Evolutionary conservation across 1,284 basidiomycete genomes (phyloP), one percentile per base, ranked within the genome.

Genomic region (Bondarzewia mesenterica): DNA sequence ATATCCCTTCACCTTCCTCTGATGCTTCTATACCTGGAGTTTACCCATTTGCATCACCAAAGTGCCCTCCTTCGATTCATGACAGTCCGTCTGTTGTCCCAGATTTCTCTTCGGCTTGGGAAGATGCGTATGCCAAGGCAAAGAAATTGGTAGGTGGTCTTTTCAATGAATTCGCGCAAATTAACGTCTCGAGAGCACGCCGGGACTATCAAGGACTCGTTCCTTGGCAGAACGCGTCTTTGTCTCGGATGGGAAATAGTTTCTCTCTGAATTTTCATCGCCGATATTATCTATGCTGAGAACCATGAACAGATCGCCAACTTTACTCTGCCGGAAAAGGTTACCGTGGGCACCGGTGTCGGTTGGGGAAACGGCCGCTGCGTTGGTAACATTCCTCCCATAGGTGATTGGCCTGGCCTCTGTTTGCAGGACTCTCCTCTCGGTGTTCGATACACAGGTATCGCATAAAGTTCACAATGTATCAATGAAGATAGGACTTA

Each of bases 361-460:
- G 69, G 68, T n/a, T 82, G 80, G 72, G 52, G 42, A 51, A 52
- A 56, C 27, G 71, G 73, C 5, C 63, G 54, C 0, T 74, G 72
- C 46, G 69, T 72, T 0, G 72, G 72, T 7, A 73, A 74, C 52
- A 75, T 63, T 21, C 60, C 65, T 1, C 23, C 63, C 16, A 57
- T 65, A 3, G 66, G 66, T 4, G 61, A 62, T 46, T 72, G 70
- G 27, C 80, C 82, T 3, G 81, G 83, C 7, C 63, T 89, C 14
- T 90, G 87, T 61, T 66, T 83, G n/a, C 73, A 81, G 58, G 79
- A 81, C 55, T 74, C 75, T 7, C 76, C 72, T 5, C 61, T 71
- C 4, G 72, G 72, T 6, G 69, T 73, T 15, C 67, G 71, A 21
- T 53, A 58, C 47, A 58, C 60, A 0, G 80, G 84, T 58, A 60